A percentile compares a stretch with the other conserved stretches of the same genome.
Conservation (phyloP, 23 red algal species). For the Gracilaria vermiculophylla region DNA sequence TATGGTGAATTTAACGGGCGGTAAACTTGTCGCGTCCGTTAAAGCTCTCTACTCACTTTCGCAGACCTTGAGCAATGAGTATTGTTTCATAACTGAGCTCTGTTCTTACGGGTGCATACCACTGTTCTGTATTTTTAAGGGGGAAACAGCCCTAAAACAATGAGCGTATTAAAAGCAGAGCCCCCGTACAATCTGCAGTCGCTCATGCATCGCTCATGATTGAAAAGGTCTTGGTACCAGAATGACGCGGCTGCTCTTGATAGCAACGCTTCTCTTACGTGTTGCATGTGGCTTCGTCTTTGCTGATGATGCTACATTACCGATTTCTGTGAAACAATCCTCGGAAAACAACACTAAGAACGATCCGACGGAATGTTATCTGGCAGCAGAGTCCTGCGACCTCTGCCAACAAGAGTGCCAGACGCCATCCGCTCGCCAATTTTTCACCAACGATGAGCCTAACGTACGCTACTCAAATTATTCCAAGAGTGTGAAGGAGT, state of each 20-base stretch:
- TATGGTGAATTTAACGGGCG: neutral
- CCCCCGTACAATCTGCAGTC: no score
- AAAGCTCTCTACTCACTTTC: neutral
- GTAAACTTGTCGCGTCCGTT: neutral
- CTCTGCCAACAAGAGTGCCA: conserved; percentile 1
- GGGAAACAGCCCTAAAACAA: neutral
- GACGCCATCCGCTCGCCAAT: neutral
- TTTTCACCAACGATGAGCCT: neutral
- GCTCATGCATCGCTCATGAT: neutral
- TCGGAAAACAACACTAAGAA: neutral
- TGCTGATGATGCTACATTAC: neutral
- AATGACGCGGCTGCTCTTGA: neutral
- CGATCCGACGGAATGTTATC: neutral
- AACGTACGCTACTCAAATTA: neutral
- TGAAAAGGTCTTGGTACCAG: neutral
- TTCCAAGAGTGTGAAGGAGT: neutral
- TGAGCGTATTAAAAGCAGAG: no score
- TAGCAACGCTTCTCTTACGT: neutral
- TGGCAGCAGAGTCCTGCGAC: neutral
- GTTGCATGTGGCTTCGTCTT: neutral
- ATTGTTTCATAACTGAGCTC: neutral
- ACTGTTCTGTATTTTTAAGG: neutral
- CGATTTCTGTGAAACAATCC: neutral
- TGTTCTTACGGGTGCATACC: neutral
- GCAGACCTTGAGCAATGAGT: neutral